These are phyloP conservation scores for Monosporozyma yasuniensis DNA, from an alignment of 805 yeast species.

Conservation along the genomic window DNA sequence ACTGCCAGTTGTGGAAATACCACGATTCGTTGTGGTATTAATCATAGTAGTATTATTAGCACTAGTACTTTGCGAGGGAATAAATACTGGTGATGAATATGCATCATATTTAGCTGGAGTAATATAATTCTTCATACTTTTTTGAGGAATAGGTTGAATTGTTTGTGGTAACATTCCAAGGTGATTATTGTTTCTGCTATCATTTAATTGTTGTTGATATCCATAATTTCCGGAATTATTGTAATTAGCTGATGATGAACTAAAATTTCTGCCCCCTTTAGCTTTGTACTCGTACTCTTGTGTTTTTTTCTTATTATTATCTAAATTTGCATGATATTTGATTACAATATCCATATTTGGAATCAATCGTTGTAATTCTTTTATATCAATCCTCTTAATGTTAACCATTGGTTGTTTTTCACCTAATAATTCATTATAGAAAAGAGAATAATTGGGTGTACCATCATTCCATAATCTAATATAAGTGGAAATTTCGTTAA, in stretches of 20 bases:
- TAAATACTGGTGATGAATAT: constrained; percentile 18
- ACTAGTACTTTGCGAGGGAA: constrained; percentile 11
- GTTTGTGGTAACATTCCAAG: background rate
- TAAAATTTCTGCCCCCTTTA: background rate
- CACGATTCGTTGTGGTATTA: background rate
- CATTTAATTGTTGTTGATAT: background rate
- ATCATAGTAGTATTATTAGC: background rate
- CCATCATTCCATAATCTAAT: constrained; percentile 33
- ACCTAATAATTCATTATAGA: constrained; percentile 16
- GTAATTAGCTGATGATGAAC: background rate
- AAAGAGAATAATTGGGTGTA: constrained; percentile 15
- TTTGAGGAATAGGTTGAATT: constrained; percentile 7
- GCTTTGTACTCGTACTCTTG: background rate
- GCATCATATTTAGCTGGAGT: constrained; percentile 16
- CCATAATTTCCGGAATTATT: background rate
- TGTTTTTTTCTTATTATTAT: background rate
- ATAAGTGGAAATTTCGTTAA: constrained; percentile 16
- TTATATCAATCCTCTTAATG: constrained; percentile 4
- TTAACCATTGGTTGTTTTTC: constrained; percentile 14
- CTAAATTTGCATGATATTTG: background rate
- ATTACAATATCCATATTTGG: constrained; percentile 6
- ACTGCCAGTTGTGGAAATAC: background rate
- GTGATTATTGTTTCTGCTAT: background rate
- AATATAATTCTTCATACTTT: constrained; percentile 3
- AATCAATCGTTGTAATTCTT: constrained; percentile 12